Evolutionary conservation across 192 early-diverging fungal species (phyloP).

Genomic region (Gaertneriomyces semiglobifer): DNA sequence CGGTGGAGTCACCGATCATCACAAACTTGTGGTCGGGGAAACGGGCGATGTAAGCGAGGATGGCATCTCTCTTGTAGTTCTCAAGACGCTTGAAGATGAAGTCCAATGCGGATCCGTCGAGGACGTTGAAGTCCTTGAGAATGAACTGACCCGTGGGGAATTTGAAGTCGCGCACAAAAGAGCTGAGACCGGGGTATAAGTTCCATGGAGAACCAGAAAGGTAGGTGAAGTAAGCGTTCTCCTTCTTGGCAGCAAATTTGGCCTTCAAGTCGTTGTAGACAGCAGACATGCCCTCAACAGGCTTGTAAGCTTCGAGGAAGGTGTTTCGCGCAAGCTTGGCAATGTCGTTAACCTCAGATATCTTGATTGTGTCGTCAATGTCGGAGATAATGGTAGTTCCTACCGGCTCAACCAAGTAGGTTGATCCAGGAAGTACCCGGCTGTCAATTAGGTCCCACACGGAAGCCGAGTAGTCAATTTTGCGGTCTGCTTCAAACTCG

Average conservation of each 20-base stretch:
- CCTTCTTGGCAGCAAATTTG: constrained; percentile 7
- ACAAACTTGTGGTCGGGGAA: constrained; percentile 27
- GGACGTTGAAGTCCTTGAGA: constrained; percentile 19
- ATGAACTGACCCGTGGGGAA: constrained; percentile 30
- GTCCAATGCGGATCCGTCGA: constrained; percentile 16
- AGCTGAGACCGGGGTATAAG: constrained; percentile 14
- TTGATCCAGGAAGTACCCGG: background rate
- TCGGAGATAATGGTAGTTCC: constrained; percentile 24
- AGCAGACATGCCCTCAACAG: constrained; percentile 14
- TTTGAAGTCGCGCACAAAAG: constrained; percentile 3
- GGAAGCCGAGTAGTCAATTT: background rate
- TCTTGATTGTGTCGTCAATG: constrained; percentile 36
- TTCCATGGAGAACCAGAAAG: constrained; percentile 30
- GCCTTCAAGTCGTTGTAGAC: constrained; percentile 14
- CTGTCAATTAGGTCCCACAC: background rate
- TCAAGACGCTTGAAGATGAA: constrained; percentile 6
- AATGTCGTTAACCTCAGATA: constrained; percentile 20
- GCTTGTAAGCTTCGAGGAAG: constrained; percentile 18
- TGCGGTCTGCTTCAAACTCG: background rate
- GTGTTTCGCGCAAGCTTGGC: constrained; percentile 18
- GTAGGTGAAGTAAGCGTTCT: constrained; percentile 29
- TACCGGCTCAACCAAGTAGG: constrained; percentile 4
- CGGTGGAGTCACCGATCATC: constrained; percentile 32
- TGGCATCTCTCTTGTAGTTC: constrained; percentile 21
- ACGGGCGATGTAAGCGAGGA: constrained; percentile 2